Percentiles rank a stretch among this genome's conserved stretches.
These are phyloP conservation scores for Endothia cerciana DNA, from an alignment of 2,329 filamentous ascomycete species.

Conservation along the genomic window DNA sequence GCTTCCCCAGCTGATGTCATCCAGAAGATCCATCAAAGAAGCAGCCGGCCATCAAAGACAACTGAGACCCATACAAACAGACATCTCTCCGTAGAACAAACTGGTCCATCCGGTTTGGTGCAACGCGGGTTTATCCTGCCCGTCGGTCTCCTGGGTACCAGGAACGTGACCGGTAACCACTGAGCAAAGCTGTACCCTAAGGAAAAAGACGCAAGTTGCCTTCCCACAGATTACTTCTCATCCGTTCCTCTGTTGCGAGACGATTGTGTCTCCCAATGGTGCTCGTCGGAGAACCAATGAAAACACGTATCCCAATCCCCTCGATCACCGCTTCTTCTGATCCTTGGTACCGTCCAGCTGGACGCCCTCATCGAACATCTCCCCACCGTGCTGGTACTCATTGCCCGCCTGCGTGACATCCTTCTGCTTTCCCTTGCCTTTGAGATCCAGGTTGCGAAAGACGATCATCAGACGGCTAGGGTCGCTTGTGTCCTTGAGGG, in stretches of 20 bases:
- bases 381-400: background rate
- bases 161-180: background rate
- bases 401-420: background rate
- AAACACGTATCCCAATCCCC: background rate
- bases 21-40: background rate
- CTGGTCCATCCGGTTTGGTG: background rate
- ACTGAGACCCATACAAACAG: background rate
- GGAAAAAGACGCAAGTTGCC: too few relatives aligned
- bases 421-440: conserved; percentile 3
- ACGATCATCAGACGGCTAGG: conserved; percentile 18
- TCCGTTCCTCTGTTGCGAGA: background rate
- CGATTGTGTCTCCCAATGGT: background rate
- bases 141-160: background rate
- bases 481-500: background rate
- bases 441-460: conserved; percentile 16
- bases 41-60: background rate
- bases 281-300: background rate
- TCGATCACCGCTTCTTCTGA: background rate
- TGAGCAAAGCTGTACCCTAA: background rate
- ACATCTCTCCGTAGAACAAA: background rate
- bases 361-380: conserved; percentile 7
- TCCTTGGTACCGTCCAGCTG: background rate
- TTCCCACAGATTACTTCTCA: background rate
- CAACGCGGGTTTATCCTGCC: background rate
- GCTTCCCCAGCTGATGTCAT: background rate